Base-by-base conservation (phyloP, 2,329 filamentous ascomycete species). In the Penicillium sp. region DNA sequence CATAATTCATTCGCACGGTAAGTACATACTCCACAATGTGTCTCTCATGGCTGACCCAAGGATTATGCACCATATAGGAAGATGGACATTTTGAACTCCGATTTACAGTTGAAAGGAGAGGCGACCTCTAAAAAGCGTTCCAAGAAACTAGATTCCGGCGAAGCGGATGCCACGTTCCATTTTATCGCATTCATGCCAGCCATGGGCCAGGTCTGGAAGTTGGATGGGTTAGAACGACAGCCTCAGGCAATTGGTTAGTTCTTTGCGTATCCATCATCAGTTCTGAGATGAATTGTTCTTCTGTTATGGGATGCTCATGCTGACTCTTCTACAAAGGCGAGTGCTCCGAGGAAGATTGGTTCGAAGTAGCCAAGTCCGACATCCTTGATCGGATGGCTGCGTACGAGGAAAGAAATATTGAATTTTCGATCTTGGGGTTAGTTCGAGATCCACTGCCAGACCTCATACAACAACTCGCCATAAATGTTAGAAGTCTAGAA, bases 171-270 rank as follows among this genome's bases (percentile, higher is more conserved):
- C 11, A 87, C 84, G 0, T 94, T 88, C 67, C 93, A 97, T 69
- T 97, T 94, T 71, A 88, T 96, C 59, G 92, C 92, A 6, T 96
- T 93, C 67, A 86, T 97, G 26, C 90, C 91, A 2, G 83, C 86
- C 13, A 80, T 83, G n/a, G 87, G 84, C 2, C 79, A 84, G 52
- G 83, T 96, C 13, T 97, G 91, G 91, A 90, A 92, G 70, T 84
- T 97, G 5, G 93, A 97, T 71, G 93, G 93, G 4, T 78, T 97
- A 19, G 86, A 92, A 69, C 78, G 78, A 37, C 84, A 87, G 59
- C 93, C 91, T 3, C 81, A 85, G 29, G 82, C 80, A 52, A 77
- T 92, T 52, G 87, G 87, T 67, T 55, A 56, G 63, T 54, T 34
- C n/a, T n/a, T n/a, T n/a, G n/a, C n/a, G n/a, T n/a, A n/a, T n/a